These are phyloP conservation scores for Echium plantagineum DNA, from an alignment of 257 asterid genomes.

Conservation along the genomic window DNA sequence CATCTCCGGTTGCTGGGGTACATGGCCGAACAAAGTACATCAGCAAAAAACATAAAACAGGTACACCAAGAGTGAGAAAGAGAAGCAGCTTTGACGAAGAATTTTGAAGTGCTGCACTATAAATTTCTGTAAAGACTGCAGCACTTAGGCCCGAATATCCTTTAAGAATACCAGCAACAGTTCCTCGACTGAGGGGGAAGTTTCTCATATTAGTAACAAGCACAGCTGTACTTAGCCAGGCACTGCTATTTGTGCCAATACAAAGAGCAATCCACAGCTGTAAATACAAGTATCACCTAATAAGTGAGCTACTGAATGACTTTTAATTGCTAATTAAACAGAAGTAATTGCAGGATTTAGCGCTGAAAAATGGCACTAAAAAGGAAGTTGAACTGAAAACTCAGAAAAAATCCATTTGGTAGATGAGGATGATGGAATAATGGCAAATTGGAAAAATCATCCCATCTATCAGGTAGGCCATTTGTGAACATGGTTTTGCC, in stretches of 20 bases:
- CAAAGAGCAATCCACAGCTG: constrained; percentile 64
- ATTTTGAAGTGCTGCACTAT: constrained; percentile 33
- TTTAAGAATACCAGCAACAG: constrained; percentile 61
- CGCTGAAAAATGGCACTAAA: too few relatives aligned
- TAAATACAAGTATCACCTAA: constrained; percentile 9
- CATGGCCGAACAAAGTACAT: constrained; percentile 57
- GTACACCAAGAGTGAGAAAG: constrained; percentile 49
- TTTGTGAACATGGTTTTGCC: too few relatives aligned
- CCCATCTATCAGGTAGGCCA: too few relatives aligned
- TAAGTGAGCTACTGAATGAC: not conserved
- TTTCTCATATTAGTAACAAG: constrained; percentile 72
- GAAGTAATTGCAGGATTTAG: too few relatives aligned
- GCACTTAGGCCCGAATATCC: constrained; percentile 64
- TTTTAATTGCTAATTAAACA: too few relatives aligned
- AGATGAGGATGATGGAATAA: too few relatives aligned
- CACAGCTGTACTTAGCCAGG: constrained; percentile 63
- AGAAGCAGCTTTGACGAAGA: constrained; percentile 45
- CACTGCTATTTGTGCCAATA: constrained; percentile 48
- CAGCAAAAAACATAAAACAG: constrained; percentile 36
- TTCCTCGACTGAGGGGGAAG: constrained; percentile 64
- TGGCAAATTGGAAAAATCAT: too few relatives aligned
- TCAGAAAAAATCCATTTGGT: too few relatives aligned
- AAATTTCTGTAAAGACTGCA: constrained; percentile 57
- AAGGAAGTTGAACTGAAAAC: too few relatives aligned
- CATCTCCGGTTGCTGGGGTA: constrained; percentile 49